These are phyloP conservation scores for Dorcoceras hygrometricum DNA, from an alignment of 257 asterid genomes.

Conservation along the genomic window DNA sequence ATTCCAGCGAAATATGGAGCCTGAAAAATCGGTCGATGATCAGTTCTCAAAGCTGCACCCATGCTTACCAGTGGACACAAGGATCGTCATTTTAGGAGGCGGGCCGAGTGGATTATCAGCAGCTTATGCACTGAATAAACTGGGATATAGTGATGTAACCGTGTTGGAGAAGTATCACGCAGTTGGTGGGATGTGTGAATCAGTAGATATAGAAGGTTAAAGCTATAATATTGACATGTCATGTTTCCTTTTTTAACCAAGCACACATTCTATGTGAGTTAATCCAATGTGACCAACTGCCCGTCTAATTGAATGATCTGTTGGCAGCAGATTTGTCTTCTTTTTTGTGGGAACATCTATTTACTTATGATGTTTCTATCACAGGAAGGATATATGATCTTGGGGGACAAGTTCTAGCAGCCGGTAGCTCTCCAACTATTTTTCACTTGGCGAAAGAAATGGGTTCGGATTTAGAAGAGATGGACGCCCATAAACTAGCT, in stretches of 20 bases:
- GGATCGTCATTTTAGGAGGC: conserved; percentile 69
- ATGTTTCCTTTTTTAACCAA: too few species aligned
- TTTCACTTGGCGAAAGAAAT: conserved; percentile 68
- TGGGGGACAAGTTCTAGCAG: conserved; percentile 91
- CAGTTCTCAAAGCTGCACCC: conserved; percentile 67
- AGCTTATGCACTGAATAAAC: conserved; percentile 63
- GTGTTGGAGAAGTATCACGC: conserved; percentile 74
- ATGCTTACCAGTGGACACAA: conserved; percentile 45
- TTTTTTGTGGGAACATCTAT: background rate
- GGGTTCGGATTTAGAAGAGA: conserved; percentile 62
- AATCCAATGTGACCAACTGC: background rate
- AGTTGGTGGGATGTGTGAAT: conserved; percentile 89
- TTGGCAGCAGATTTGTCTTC: background rate
- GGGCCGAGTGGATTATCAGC: conserved; percentile 91
- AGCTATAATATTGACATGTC: background rate
- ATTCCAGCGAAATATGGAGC: conserved; percentile 35
- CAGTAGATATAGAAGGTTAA: conserved; percentile 63
- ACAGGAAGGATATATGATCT: conserved; percentile 78
- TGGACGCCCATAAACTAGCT: conserved; percentile 71
- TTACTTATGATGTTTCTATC: conserved; percentile 9
- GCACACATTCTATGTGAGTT: background rate
- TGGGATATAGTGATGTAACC: conserved; percentile 65
- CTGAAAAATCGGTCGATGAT: conserved; percentile 51
- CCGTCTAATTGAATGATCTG: background rate
- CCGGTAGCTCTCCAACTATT: conserved; percentile 77